phyloP scores from a whole-genome alignment of 2,329 filamentous ascomycete genomes.

The Septoria linicola region DNA sequence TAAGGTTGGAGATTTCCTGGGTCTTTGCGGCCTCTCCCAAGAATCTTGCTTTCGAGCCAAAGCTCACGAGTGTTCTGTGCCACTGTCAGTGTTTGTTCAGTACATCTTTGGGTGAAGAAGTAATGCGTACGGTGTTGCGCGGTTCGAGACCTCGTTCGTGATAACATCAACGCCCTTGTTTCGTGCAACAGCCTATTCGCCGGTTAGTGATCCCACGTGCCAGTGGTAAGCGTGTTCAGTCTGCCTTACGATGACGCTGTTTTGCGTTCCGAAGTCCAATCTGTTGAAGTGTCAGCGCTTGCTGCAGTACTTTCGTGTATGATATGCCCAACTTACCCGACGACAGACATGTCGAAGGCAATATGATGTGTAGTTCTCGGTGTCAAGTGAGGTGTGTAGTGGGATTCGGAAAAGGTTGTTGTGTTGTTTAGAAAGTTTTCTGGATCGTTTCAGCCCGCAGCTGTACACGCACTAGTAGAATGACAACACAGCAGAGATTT shows the following conservation, averaged over 20 bases:
- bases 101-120: slow-evolving; percentile 48
- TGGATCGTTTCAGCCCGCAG: too few relatives aligned
- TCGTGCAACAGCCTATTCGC: slow-evolving; percentile 72
- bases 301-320: background rate
- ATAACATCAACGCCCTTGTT: slow-evolving; percentile 99
- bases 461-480: too few relatives aligned
- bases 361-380: too few relatives aligned
- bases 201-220: slow-evolving; percentile 20
- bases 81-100: slow-evolving; percentile 24
- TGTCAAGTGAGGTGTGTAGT: too few relatives aligned
- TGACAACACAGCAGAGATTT: too few relatives aligned
- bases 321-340: slow-evolving; percentile 11
- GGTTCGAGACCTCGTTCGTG: slow-evolving; percentile 98
- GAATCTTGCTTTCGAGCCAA: slow-evolving; percentile 90
- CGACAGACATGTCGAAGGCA: slow-evolving; percentile 15
- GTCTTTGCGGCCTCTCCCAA: slow-evolving; percentile 96
- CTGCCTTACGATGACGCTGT: slow-evolving; percentile 71
- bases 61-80: slow-evolving; percentile 82
- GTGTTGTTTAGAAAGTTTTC: too few relatives aligned
- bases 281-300: slow-evolving; percentile 16
- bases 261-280: slow-evolving; percentile 92
- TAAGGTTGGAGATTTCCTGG: slow-evolving; percentile 98
- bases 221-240: background rate
- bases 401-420: too few relatives aligned
- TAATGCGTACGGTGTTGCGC: slow-evolving; percentile 85